These are phyloP conservation scores for Polygonum aviculare DNA, from an alignment of 148 eudicot genomes.

Conservation along the genomic window DNA sequence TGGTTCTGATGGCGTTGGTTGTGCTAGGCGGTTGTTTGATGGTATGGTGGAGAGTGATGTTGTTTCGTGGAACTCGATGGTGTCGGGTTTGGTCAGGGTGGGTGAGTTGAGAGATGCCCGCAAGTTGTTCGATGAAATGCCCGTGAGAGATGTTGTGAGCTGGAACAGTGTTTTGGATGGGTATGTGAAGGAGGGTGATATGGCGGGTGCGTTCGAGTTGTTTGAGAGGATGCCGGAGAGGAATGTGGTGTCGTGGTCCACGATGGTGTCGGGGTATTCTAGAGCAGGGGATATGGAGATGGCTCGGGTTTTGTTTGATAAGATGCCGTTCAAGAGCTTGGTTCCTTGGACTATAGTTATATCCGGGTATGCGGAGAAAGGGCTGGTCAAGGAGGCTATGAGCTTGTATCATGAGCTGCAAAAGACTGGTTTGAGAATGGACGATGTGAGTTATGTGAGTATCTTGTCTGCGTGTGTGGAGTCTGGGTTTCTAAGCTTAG, in stretches of 20 bases:
- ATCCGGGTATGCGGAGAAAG: slow-evolving; percentile 72
- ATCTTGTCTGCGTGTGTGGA: slow-evolving; percentile 51
- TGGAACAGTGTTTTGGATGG: slow-evolving; percentile 85
- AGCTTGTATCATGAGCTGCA: slow-evolving; percentile 52
- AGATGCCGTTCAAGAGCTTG: slow-evolving; percentile 73
- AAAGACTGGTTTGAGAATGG: slow-evolving; percentile 36
- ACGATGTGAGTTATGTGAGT: slow-evolving; percentile 32
- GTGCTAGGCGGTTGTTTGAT: slow-evolving; percentile 50
- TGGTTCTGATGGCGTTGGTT: slow-evolving; percentile 46
- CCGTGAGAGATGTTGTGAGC: slow-evolving; percentile 58
- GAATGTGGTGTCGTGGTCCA: slow-evolving; percentile 89
- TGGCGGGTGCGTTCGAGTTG: slow-evolving; percentile 46
- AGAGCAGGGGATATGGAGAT: slow-evolving; percentile 67
- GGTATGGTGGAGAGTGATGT: slow-evolving; percentile 53
- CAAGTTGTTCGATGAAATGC: slow-evolving; percentile 79
- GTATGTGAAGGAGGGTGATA: slow-evolving; percentile 51
- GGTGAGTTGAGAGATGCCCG: slow-evolving; percentile 24
- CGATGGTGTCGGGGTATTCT: slow-evolving; percentile 61
- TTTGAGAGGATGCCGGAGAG: slow-evolving; percentile 54
- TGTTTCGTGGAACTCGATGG: slow-evolving; percentile 76
- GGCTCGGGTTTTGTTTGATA: slow-evolving; percentile 72
- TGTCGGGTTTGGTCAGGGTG: slow-evolving; percentile 44
- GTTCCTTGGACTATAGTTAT: slow-evolving; percentile 86
- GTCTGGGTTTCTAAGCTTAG: slow-evolving; percentile 69
- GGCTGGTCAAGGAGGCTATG: slow-evolving; percentile 64